phyloP scores from a whole-genome alignment of 73 alveolate genomes.

The Paramecium sonneborni region DNA sequence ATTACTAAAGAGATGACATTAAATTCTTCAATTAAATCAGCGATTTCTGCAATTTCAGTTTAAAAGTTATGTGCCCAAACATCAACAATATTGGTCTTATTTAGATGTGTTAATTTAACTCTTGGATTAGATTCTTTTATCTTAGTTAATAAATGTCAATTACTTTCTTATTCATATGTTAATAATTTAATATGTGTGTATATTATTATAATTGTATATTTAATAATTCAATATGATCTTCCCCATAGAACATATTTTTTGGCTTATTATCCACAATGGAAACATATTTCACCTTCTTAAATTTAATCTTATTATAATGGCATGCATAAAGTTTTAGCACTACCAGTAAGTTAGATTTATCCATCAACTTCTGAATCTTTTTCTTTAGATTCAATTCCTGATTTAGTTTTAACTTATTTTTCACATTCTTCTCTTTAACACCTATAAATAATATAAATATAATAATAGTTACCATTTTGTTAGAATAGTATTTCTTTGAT shows the following conservation, averaged over 20 bases:
- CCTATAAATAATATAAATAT: neutral
- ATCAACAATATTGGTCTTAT: neutral
- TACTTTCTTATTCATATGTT: neutral
- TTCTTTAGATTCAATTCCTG: constrained; percentile 91
- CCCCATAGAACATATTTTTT: constrained; percentile 92
- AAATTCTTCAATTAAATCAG: constrained; percentile 51
- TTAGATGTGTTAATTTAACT: constrained; percentile 6
- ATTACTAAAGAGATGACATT: constrained; percentile 13
- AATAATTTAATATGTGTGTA: neutral
- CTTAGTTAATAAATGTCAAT: neutral
- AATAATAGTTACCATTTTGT: constrained; percentile 90
- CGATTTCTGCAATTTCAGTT: constrained; percentile 24
- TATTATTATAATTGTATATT: neutral
- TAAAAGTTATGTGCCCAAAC: constrained; percentile 47
- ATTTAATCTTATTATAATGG: constrained; percentile 91
- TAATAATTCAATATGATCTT: constrained; percentile 88
- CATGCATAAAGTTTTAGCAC: constrained; percentile 96
- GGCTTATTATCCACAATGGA: constrained; percentile 96
- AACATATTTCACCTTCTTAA: constrained; percentile 92
- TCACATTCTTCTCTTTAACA: constrained; percentile 92
- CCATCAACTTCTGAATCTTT: constrained; percentile 89
- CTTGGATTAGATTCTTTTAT: constrained; percentile 2
- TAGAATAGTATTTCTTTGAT: constrained; percentile 81
- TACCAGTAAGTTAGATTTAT: constrained; percentile 89
- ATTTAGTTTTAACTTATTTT: constrained; percentile 89